These are phyloP conservation scores for Penicillium nordicum DNA, from an alignment of 2,329 filamentous ascomycete species.

Conservation along the genomic window DNA sequence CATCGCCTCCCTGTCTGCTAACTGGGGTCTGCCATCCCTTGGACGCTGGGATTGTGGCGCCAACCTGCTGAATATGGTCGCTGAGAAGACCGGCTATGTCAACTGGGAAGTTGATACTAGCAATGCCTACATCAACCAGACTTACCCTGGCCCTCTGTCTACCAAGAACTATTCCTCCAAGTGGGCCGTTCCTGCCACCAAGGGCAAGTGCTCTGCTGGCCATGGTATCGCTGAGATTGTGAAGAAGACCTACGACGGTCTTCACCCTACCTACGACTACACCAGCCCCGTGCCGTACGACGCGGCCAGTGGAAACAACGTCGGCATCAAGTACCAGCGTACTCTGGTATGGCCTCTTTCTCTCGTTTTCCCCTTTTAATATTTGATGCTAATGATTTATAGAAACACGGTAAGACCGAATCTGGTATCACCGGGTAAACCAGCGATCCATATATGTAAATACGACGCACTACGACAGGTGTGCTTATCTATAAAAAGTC, in stretches of 20 bases:
- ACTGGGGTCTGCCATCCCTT: conserved; percentile 67
- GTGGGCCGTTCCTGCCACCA: conserved; percentile 31
- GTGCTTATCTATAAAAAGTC: background rate
- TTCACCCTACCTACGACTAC: conserved; percentile 34
- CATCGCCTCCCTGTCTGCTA: conserved; percentile 64
- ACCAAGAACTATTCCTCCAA: conserved; percentile 23
- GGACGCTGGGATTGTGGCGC: conserved; percentile 70
- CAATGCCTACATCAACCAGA: conserved; percentile 52
- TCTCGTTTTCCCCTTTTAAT: too few relatives aligned
- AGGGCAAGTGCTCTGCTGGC: conserved; percentile 33
- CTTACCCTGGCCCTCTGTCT: conserved; percentile 50
- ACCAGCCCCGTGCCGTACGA: conserved; percentile 35
- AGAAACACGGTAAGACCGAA: conserved; percentile 19
- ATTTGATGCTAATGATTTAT: background rate
- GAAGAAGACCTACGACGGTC: conserved; percentile 31
- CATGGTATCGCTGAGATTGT: conserved; percentile 35
- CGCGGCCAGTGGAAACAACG: conserved; percentile 24
- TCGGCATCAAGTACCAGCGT: conserved; percentile 23
- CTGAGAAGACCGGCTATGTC: conserved; percentile 57
- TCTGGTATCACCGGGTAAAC: conserved; percentile 12
- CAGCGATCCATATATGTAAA: background rate
- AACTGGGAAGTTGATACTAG: conserved; percentile 40
- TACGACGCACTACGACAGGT: background rate
- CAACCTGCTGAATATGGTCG: conserved; percentile 64
- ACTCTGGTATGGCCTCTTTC: conserved; percentile 10